phyloP scores from a whole-genome alignment of 2,329 filamentous ascomycete genomes.

The Ophiosphaerella narmari region DNA sequence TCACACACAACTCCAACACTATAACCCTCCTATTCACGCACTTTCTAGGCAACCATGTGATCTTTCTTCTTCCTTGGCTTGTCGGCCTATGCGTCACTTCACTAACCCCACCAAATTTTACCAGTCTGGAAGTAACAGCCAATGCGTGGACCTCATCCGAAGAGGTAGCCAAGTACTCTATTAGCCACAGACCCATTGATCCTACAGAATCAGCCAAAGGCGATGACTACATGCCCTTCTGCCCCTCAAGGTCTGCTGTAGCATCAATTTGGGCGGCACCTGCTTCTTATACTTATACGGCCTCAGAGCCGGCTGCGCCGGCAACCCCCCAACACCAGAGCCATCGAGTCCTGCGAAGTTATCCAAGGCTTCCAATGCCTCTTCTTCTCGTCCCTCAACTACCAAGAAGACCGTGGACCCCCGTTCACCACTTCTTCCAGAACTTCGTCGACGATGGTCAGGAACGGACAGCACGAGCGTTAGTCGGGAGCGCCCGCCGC shows the following conservation, averaged over 20 bases:
- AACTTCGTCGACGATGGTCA: background rate
- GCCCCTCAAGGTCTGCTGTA: constrained; percentile 1
- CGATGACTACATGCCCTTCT: background rate
- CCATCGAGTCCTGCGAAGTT: background rate
- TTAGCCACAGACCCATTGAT: background rate
- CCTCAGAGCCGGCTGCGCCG: background rate
- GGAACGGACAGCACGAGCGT: too few relatives aligned
- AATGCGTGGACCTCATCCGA: too few relatives aligned
- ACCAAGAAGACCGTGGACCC: background rate
- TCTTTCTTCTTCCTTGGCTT: background rate
- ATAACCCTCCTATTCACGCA: too few relatives aligned
- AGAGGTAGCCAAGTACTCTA: too few relatives aligned
- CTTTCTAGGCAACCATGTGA: background rate
- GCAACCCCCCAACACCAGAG: constrained; percentile 3
- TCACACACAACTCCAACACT: too few relatives aligned
- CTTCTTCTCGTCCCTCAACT: background rate
- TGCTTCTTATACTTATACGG: background rate
- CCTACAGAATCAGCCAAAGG: background rate
- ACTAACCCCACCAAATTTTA: background rate
- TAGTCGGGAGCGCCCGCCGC: too few relatives aligned
- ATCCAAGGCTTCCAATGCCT: background rate
- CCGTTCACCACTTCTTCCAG: background rate
- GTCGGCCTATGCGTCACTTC: constrained; percentile 1
- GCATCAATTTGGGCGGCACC: background rate
- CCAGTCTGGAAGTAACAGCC: background rate